Conservation (phyloP, 2,329 filamentous ascomycete species). For the Cytospora chrysosperma region DNA sequence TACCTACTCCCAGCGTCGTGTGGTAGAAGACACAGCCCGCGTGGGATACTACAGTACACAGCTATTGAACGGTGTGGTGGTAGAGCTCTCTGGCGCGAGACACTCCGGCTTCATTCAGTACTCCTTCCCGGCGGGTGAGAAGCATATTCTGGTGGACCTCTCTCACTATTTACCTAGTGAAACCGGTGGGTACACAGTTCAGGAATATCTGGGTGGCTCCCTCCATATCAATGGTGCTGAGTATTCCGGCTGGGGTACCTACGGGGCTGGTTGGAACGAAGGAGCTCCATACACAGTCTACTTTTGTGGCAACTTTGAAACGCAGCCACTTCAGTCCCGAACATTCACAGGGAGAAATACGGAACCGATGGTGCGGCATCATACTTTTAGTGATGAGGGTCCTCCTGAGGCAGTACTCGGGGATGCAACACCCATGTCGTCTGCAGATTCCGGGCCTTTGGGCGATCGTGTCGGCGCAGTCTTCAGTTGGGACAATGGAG, state of each 20-base stretch:
- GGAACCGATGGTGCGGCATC: slow-evolving; percentile 38
- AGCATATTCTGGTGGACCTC: slow-evolving; percentile 45
- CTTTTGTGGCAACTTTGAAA: slow-evolving; percentile 45
- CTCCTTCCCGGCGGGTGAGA: slow-evolving; percentile 43
- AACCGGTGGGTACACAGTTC: slow-evolving; percentile 42
- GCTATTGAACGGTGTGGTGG: slow-evolving; percentile 47
- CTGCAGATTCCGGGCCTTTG: slow-evolving; percentile 32
- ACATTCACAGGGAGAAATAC: slow-evolving; percentile 46
- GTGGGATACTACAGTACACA: slow-evolving; percentile 55
- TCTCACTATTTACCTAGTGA: slow-evolving; percentile 48
- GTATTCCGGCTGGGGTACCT: slow-evolving; percentile 48
- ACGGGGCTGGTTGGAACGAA: slow-evolving; percentile 45
- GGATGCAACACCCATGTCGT: neutral
- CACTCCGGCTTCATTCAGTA: slow-evolving; percentile 55
- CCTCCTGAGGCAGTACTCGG: slow-evolving; percentile 16
- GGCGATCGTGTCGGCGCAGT: slow-evolving; percentile 51
- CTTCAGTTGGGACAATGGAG: slow-evolving; percentile 44
- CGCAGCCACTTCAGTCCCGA: slow-evolving; percentile 33
- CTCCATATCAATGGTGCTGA: slow-evolving; percentile 32
- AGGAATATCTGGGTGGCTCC: slow-evolving; percentile 38
- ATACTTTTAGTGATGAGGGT: slow-evolving; percentile 17
- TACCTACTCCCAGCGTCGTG: slow-evolving; percentile 45
- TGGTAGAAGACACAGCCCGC: slow-evolving; percentile 41
- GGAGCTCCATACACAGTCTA: slow-evolving; percentile 44
- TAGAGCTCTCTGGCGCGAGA: slow-evolving; percentile 48